Conservation (phyloP, 2,329 filamentous ascomycete species). For the Cordyceps tenuipes region DNA sequence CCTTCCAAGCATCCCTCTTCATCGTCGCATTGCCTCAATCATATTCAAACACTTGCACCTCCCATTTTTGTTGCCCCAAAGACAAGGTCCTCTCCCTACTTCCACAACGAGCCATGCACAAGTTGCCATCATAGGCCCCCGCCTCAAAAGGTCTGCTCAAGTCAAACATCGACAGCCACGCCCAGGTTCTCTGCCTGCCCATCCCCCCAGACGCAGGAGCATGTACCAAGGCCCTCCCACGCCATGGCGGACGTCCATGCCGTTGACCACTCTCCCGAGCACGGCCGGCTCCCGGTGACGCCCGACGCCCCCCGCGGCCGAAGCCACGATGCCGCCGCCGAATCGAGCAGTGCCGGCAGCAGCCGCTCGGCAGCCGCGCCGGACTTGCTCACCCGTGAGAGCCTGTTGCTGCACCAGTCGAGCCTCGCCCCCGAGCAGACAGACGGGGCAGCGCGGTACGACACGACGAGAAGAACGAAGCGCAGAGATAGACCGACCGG, state of each 20-base stretch:
- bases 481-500: constrained; percentile 16
- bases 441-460: constrained; percentile 14
- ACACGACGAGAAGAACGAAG: constrained; percentile 11
- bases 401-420: constrained; percentile 10
- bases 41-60: background rate
- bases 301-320: constrained; percentile 20
- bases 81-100: background rate
- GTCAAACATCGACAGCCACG: background rate
- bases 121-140: background rate
- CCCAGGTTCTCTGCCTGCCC: background rate
- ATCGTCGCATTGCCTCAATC: background rate
- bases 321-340: constrained; percentile 34
- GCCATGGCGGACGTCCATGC: constrained; percentile 18
- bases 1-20: background rate
- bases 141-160: background rate
- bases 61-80: background rate
- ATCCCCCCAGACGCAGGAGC: constrained; percentile 9
- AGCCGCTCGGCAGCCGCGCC: constrained; percentile 14
- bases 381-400: constrained; percentile 7
- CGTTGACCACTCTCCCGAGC: background rate
- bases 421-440: constrained; percentile 7
- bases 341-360: constrained; percentile 33
- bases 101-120: background rate
- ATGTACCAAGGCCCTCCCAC: constrained; percentile 14
- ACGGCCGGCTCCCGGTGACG: background rate